phyloP scores from a whole-genome alignment of 306 rosid species.

The Neltuma alba region DNA sequence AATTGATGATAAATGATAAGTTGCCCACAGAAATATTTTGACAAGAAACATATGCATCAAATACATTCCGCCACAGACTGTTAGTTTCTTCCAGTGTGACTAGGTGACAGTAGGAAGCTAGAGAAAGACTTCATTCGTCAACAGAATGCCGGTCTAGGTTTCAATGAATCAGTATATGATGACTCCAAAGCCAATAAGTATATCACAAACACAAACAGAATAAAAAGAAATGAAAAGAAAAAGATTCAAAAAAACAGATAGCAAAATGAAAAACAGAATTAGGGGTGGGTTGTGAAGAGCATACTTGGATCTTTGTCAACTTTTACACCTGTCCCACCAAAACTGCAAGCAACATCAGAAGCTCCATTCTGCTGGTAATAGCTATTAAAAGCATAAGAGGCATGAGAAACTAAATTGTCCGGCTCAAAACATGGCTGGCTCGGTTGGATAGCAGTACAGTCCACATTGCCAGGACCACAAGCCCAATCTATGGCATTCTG shows the following conservation, averaged over 20 bases:
- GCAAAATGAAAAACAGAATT: neutral
- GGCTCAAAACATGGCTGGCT: constrained; percentile 98
- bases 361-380: constrained; percentile 95
- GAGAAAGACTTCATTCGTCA: neutral
- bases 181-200: constrained; percentile 13
- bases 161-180: neutral
- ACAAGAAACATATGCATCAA: neutral
- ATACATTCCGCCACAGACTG: neutral
- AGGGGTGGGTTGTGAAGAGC: constrained; percentile 36
- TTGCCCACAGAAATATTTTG: neutral
- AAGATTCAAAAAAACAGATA: neutral
- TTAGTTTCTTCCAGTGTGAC: neutral
- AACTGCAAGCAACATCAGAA: constrained; percentile 91
- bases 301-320: constrained; percentile 95
- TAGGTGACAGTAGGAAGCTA: neutral
- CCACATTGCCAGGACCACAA: constrained; percentile 95
- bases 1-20: constrained; percentile 10
- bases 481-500: constrained; percentile 98
- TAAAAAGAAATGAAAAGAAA: neutral
- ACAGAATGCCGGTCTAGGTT: neutral
- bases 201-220: neutral
- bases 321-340: constrained; percentile 83
- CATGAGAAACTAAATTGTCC: constrained; percentile 79
- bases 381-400: constrained; percentile 87
- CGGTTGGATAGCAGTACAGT: constrained; percentile 91